phyloP scores from a whole-genome alignment of 1,284 basidiomycete species.

The Cryptococcus amylolentus region DNA sequence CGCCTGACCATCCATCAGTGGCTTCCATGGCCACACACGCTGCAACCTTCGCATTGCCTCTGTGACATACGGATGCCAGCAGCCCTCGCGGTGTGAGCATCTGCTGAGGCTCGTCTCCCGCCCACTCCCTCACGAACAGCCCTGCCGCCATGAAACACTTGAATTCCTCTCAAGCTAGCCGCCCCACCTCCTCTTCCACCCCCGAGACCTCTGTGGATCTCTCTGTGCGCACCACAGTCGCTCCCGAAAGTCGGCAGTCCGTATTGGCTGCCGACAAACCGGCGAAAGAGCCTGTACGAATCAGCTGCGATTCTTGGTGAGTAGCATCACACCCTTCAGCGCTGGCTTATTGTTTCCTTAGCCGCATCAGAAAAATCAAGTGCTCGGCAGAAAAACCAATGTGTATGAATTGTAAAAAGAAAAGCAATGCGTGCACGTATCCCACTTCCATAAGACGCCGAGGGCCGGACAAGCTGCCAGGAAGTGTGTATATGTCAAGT shows the following conservation, averaged over 20 bases:
- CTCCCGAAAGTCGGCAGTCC: neutral
- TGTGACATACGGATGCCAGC: too few relatives aligned
- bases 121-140: too few relatives aligned
- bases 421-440: neutral
- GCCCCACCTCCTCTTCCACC: too few relatives aligned
- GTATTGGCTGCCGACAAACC: neutral
- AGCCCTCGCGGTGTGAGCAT: too few relatives aligned
- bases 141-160: too few relatives aligned
- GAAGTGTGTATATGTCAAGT: conserved; percentile 13
- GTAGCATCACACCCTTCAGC: neutral
- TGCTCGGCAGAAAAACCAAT: neutral
- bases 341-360: neutral
- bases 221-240: too few relatives aligned
- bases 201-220: too few relatives aligned
- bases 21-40: too few relatives aligned
- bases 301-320: conserved; percentile 5
- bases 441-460: conserved; percentile 7
- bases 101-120: too few relatives aligned
- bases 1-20: too few relatives aligned
- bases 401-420: neutral
- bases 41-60: too few relatives aligned
- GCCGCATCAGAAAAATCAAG: conserved; percentile 1
- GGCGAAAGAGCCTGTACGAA: neutral
- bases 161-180: too few relatives aligned
- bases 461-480: conserved; percentile 24